Conservation (phyloP, 345 rosid species). For the Aquilaria malaccensis region DNA sequence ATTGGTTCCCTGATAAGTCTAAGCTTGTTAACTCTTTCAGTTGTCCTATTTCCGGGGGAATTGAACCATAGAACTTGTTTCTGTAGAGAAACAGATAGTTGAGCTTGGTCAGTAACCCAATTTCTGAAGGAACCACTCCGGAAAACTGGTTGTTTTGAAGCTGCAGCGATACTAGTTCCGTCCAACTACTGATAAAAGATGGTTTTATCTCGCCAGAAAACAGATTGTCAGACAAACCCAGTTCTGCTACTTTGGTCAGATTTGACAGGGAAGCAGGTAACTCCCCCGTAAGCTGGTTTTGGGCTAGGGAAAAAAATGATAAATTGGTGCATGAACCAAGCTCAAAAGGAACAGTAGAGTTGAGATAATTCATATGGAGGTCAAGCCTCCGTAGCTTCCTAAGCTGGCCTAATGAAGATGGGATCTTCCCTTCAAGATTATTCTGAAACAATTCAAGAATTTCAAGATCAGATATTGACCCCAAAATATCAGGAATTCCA, state of each 20-base stretch:
- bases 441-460: slow-evolving; percentile 32
- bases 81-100: slow-evolving; percentile 24
- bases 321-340: slow-evolving; percentile 48
- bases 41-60: slow-evolving; percentile 45
- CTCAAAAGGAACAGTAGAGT: slow-evolving; percentile 48
- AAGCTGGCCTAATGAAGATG: slow-evolving; percentile 49
- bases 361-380: slow-evolving; percentile 31
- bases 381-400: slow-evolving; percentile 31
- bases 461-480: slow-evolving; percentile 32
- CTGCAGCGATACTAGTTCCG: slow-evolving; percentile 36
- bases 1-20: slow-evolving; percentile 42
- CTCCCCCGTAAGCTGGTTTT: slow-evolving; percentile 39
- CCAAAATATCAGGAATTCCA: slow-evolving; percentile 34
- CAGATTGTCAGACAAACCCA: slow-evolving; percentile 36
- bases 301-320: slow-evolving; percentile 44
- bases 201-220: slow-evolving; percentile 44
- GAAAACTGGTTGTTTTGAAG: slow-evolving; percentile 41
- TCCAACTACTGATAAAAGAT: slow-evolving; percentile 38
- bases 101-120: slow-evolving; percentile 34
- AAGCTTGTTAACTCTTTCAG: slow-evolving; percentile 15
- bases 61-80: slow-evolving; percentile 38
- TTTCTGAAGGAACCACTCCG: slow-evolving; percentile 42
- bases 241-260: slow-evolving; percentile 18
- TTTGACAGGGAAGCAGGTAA: slow-evolving; percentile 47
- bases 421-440: slow-evolving; percentile 41